Evolutionary conservation across 257 asterid species (phyloP), one percentile per base, ranked within the genome.

Genomic region (Solanum gandarillasii): DNA sequence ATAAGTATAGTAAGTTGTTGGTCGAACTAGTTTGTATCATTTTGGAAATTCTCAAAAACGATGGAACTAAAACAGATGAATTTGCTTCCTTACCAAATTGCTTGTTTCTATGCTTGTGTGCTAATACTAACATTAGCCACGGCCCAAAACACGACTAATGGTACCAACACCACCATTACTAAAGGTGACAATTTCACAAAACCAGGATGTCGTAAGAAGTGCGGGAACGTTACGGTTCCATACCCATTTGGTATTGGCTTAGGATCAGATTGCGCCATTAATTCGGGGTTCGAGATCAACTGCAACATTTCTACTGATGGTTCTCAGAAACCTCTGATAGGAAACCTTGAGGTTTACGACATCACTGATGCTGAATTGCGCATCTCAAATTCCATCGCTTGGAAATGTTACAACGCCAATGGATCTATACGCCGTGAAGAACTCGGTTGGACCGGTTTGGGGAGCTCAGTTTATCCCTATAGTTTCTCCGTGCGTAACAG

Each of bases 161-260:
- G 43, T 39, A 39, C 43, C 43, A 39, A 39, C 43, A 39, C 43
- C 43, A 9, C 43, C 43, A 39, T 39, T 39, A 39, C 43, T 39
- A 39, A 9, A 39, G 43, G 12, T 0, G 43, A 0, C 43, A 39
- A 39, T 39, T 39, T 82, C 11, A 38, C 35, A 12, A 88, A 87
- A 36, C 91, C 93, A 32, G 86, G 88, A 27, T 94, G 97, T 88
- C 90, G 25, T 12, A 86, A 82, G 75, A 39, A 87, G 85, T 93
- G 95, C 5, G 94, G 95, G 1, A 90, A 90, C 87, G 1, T 92
- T 7, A 90, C 93, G 4, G 90, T 93, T 12, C 94, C 93, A 4
- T 91, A 87, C 52, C 94, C 94, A 3, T 93, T 94, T 68, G 93
- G 93, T 70, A 43, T 91, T 23, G 94, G 92, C 73, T 21, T 91